phyloP scores from a whole-genome alignment of 2,329 filamentous ascomycete species.

The Emmonsiellopsis sp. region DNA sequence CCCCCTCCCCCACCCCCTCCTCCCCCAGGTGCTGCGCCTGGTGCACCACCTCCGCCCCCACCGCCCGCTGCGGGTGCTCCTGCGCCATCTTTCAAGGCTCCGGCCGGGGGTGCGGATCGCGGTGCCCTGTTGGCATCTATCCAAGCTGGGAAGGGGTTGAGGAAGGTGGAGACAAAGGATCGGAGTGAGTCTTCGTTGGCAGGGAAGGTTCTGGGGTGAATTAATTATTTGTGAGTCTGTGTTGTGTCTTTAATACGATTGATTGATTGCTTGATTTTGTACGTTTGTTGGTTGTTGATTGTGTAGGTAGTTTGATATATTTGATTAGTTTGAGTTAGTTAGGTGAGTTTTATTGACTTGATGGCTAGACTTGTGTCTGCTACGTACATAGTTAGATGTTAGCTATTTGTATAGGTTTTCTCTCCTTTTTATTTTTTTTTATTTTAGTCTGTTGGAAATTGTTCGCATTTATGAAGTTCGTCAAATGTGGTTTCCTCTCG shows the following conservation, averaged over 20 bases:
- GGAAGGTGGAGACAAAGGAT: conserved; percentile 85
- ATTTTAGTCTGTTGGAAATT: too few species aligned
- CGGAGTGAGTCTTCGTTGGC: conserved; percentile 63
- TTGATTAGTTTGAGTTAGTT: background rate
- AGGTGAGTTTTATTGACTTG: too few species aligned
- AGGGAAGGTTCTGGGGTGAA: conserved; percentile 57
- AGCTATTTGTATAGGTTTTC: too few species aligned
- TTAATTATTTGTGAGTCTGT: background rate
- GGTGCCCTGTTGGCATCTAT: conserved; percentile 72
- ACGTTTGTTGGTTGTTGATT: background rate
- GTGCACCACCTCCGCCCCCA: conserved; percentile 36
- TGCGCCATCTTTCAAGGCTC: conserved; percentile 16
- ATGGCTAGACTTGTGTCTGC: too few species aligned
- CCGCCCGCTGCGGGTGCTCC: conserved; percentile 11
- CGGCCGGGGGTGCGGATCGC: conserved; percentile 25
- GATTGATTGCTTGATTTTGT: background rate
- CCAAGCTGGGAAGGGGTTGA: conserved; percentile 65
- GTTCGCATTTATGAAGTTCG: too few species aligned
- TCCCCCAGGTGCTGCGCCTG: conserved; percentile 28
- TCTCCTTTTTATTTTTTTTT: too few species aligned
- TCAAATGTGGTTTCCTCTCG: too few species aligned
- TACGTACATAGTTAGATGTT: too few species aligned
- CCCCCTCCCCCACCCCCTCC: conserved; percentile 27
- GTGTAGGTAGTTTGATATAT: background rate
- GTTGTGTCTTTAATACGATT: background rate